phyloP scores from a whole-genome alignment of 768 basidiomycete species.

The Boletellus emodensis region DNA sequence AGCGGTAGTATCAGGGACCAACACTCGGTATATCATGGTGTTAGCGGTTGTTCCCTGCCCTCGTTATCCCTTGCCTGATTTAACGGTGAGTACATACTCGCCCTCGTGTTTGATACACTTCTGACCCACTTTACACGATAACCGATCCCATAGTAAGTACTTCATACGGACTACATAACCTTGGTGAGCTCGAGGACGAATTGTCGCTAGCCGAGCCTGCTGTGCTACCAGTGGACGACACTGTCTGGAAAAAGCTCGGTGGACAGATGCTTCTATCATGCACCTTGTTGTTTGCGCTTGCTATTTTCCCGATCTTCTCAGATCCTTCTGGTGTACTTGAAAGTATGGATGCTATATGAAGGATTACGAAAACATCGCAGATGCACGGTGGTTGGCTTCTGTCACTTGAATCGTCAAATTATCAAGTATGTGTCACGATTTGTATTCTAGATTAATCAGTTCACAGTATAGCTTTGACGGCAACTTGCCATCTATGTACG shows the following conservation, averaged over 20 bases:
- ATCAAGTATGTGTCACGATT: constrained; percentile 15
- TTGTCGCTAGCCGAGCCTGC: too few relatives aligned
- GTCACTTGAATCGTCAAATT: constrained; percentile 39
- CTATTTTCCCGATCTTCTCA: constrained; percentile 24
- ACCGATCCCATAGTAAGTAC: too few relatives aligned
- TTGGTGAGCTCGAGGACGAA: too few relatives aligned
- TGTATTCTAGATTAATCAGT: background rate
- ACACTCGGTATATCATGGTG: too few relatives aligned
- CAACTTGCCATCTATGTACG: constrained; percentile 21
- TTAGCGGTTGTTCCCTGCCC: too few relatives aligned
- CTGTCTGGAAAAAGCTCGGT: constrained; percentile 37
- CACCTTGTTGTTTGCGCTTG: constrained; percentile 47
- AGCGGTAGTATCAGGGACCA: too few relatives aligned
- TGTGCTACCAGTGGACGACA: too few relatives aligned
- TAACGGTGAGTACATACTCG: too few relatives aligned
- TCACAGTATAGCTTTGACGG: constrained; percentile 32
- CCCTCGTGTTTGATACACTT: too few relatives aligned
- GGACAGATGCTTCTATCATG: constrained; percentile 45
- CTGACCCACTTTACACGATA: too few relatives aligned
- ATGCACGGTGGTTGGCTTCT: constrained; percentile 61
- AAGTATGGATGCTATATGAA: background rate
- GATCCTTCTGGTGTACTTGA: background rate
- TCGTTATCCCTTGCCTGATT: too few relatives aligned
- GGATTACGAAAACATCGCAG: constrained; percentile 48
- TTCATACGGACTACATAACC: too few relatives aligned